These are phyloP conservation scores for Phoma sp. DNA, from an alignment of 2,329 filamentous ascomycete species.

Conservation along the genomic window DNA sequence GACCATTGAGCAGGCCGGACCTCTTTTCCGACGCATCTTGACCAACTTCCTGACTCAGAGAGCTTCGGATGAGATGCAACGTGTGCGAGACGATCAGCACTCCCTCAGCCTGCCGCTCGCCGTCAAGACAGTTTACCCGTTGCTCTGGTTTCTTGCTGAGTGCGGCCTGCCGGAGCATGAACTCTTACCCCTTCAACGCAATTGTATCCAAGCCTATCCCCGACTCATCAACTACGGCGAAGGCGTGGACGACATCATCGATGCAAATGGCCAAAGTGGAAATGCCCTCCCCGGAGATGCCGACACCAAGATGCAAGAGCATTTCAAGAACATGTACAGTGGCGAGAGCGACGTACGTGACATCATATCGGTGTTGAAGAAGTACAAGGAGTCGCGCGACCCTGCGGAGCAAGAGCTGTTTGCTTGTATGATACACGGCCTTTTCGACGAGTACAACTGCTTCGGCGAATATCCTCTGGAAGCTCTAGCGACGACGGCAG, in stretches of 20 bases:
- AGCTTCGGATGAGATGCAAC: constrained; percentile 77
- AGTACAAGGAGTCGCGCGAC: constrained; percentile 86
- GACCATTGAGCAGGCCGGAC: constrained; percentile 67
- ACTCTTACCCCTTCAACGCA: constrained; percentile 80
- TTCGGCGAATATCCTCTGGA: constrained; percentile 97
- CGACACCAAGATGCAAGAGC: constrained; percentile 92
- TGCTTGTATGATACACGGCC: constrained; percentile 96
- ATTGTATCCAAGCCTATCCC: constrained; percentile 91
- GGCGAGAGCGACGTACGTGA: constrained; percentile 85
- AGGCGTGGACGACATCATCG: constrained; percentile 89
- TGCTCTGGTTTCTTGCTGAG: constrained; percentile 76
- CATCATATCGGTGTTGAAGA: constrained; percentile 82
- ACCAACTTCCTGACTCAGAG: constrained; percentile 85
- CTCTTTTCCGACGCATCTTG: constrained; percentile 73
- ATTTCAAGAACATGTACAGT: constrained; percentile 98
- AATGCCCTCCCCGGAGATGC: constrained; percentile 80
- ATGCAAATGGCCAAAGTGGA: constrained; percentile 80
- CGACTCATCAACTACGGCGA: constrained; percentile 96
- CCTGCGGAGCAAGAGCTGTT: constrained; percentile 91
- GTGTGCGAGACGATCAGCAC: constrained; percentile 73
- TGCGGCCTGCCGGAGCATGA: constrained; percentile 66
- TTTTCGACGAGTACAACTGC: constrained; percentile 96
- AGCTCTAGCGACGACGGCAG: constrained; percentile 91
- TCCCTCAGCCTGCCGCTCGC: constrained; percentile 76
- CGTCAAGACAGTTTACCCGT: constrained; percentile 81